Evolutionary conservation across 768 basidiomycete genomes (phyloP).

Genomic region (Strobilomyces confusus): DNA sequence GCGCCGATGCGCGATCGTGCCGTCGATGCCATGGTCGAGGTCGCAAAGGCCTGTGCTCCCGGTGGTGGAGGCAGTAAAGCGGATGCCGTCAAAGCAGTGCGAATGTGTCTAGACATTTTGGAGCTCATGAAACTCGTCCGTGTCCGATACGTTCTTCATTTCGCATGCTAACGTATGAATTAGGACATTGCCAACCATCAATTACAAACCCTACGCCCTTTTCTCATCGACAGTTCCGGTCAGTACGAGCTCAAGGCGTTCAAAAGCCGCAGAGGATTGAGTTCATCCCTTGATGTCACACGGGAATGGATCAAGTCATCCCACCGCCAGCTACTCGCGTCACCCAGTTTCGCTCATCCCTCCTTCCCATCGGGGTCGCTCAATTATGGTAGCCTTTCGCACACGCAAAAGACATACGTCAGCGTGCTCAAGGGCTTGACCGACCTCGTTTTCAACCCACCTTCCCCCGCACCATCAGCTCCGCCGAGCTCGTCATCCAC

Average conservation of each 20-base stretch:
- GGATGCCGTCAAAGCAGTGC: conserved; percentile 69
- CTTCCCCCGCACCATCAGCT: conserved; percentile 35
- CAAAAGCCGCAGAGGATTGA: conserved; percentile 49
- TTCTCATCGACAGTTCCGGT: conserved; percentile 74
- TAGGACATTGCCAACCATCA: conserved; percentile 98
- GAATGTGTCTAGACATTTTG: conserved; percentile 83
- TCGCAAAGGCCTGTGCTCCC: conserved; percentile 56
- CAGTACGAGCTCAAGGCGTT: conserved; percentile 79
- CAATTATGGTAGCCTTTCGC: conserved; percentile 43
- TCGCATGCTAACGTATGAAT: conserved; percentile 18
- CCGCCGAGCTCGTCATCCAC: conserved; percentile 27
- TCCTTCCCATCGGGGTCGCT: conserved; percentile 40
- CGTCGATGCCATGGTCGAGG: conserved; percentile 78
- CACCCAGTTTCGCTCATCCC: conserved; percentile 41
- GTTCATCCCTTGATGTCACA: conserved; percentile 49
- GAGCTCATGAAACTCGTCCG: conserved; percentile 94
- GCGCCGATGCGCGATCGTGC: conserved; percentile 88
- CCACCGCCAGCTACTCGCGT: conserved; percentile 42
- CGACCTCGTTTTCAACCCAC: conserved; percentile 61
- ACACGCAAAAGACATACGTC: conserved; percentile 44
- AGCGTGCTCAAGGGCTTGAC: conserved; percentile 56
- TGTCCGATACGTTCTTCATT: conserved; percentile 22
- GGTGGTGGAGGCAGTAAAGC: conserved; percentile 51
- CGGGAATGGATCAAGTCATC: conserved; percentile 63
- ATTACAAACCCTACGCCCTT: conserved; percentile 88